Evolutionary conservation across 805 yeast species (phyloP).

Genomic region (Myxozyma melibiosi): DNA sequence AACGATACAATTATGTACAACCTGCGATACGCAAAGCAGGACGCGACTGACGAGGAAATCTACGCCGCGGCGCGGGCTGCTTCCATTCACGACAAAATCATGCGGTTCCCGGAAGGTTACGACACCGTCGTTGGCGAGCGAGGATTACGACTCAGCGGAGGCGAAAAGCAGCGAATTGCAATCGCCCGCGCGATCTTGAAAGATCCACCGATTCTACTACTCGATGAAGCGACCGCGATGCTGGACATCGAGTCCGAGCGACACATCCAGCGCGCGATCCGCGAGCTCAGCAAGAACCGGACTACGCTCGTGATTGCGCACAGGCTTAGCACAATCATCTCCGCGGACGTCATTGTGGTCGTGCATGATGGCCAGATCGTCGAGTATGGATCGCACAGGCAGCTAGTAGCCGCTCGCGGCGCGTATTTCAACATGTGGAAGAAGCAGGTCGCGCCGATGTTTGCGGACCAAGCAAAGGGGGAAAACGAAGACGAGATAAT

Average conservation of each 20-base stretch:
- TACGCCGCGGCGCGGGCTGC: conserved; percentile 69
- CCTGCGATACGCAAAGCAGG: conserved; percentile 67
- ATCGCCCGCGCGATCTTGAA: conserved; percentile 59
- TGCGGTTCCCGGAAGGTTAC: conserved; percentile 51
- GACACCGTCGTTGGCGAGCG: conserved; percentile 64
- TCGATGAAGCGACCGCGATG: conserved; percentile 70
- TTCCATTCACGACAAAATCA: conserved; percentile 42
- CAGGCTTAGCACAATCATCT: conserved; percentile 53
- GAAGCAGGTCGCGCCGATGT: conserved; percentile 18
- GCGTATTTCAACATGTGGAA: conserved; percentile 26
- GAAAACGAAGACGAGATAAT: conserved; percentile 1
- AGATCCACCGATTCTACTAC: conserved; percentile 55
- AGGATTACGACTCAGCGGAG: conserved; percentile 63
- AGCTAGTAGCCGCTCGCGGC: conserved; percentile 32
- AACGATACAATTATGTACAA: conserved; percentile 84
- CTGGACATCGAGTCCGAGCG: conserved; percentile 64
- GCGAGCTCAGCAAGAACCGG: conserved; percentile 39
- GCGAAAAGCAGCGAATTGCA: conserved; percentile 64
- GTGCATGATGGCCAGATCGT: conserved; percentile 52
- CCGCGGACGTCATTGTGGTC: conserved; percentile 52
- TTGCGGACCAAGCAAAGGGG: background rate
- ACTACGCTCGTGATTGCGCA: conserved; percentile 56
- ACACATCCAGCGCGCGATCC: conserved; percentile 54
- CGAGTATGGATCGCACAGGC: conserved; percentile 43
- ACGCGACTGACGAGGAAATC: conserved; percentile 62